Percentiles rank a stretch among this genome's conserved stretches.
phyloP scores from a whole-genome alignment of 192 early-diverging fungal species.

The Coemansia asiatica region DNA sequence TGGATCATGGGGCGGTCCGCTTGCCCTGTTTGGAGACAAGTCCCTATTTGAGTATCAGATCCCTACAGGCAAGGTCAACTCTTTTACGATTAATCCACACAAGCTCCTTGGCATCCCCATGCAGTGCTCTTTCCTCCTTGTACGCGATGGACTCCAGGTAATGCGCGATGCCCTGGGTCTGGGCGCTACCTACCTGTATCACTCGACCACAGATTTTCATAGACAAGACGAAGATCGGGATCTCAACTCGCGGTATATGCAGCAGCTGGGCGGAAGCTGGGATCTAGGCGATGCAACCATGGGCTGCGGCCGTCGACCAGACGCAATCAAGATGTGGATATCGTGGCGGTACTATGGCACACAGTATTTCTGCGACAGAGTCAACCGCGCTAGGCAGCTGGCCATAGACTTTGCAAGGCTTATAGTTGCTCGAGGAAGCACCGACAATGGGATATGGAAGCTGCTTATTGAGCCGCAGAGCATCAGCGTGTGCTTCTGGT shows the following conservation, averaged over 20 bases:
- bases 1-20: constrained; percentile 75
- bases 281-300: constrained; percentile 77
- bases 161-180: constrained; percentile 67
- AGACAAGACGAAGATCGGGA: neutral
- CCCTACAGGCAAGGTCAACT: constrained; percentile 54
- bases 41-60: constrained; percentile 22
- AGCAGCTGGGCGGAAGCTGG: constrained; percentile 43
- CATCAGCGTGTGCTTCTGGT: constrained; percentile 74
- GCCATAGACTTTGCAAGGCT: constrained; percentile 52
- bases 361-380: constrained; percentile 57
- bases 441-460: constrained; percentile 42
- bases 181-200: constrained; percentile 70
- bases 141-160: constrained; percentile 53
- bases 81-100: constrained; percentile 78
- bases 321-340: constrained; percentile 78
- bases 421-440: constrained; percentile 26
- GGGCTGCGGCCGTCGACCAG: constrained; percentile 77
- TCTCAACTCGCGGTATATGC: constrained; percentile 9
- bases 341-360: constrained; percentile 75
- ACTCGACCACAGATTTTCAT: constrained; percentile 12
- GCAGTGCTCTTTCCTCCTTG: constrained; percentile 75
- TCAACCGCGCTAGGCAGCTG: constrained; percentile 61
- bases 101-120: constrained; percentile 77
- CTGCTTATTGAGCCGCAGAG: constrained; percentile 38
- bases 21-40: constrained; percentile 60